Evolutionary conservation across 768 basidiomycete species (phyloP).

Genomic region (Rhodotorula babjevae): DNA sequence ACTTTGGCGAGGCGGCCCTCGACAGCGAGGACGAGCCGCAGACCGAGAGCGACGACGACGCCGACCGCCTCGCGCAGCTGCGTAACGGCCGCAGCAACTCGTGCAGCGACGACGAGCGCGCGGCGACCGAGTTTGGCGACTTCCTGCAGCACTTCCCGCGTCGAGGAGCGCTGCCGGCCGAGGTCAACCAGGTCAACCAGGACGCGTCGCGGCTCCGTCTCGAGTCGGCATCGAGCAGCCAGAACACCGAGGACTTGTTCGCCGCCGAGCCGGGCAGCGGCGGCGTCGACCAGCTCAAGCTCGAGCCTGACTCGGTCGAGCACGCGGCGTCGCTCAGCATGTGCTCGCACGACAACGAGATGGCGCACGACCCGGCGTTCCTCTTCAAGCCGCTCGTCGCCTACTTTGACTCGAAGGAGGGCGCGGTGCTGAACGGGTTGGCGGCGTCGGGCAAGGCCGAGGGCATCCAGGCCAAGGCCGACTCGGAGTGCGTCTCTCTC

Average conservation of each 20-base stretch:
- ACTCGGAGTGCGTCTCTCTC: slow-evolving; percentile 52
- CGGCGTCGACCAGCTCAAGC: not conserved
- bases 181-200: not conserved
- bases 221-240: not conserved
- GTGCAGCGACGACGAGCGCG: not conserved
- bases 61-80: not conserved
- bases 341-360: not conserved
- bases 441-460: not conserved
- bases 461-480: slow-evolving; percentile 52
- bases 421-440: slow-evolving; percentile 60
- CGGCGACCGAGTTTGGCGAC: not conserved
- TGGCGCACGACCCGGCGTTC: slow-evolving; percentile 10
- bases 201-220: not conserved
- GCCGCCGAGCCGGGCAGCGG: too few relatives aligned
- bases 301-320: not conserved
- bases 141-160: not conserved
- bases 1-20: not conserved
- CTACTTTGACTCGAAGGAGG: slow-evolving; percentile 77
- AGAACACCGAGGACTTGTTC: not conserved
- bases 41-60: not conserved
- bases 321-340: not conserved
- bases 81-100: not conserved
- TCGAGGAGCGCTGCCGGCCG: not conserved
- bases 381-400: slow-evolving; percentile 10
- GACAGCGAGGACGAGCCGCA: slow-evolving; percentile 10